Evolutionary conservation across 2,329 filamentous ascomycete species (phyloP).

Genomic region (Colletotrichum neosansevieriae): DNA sequence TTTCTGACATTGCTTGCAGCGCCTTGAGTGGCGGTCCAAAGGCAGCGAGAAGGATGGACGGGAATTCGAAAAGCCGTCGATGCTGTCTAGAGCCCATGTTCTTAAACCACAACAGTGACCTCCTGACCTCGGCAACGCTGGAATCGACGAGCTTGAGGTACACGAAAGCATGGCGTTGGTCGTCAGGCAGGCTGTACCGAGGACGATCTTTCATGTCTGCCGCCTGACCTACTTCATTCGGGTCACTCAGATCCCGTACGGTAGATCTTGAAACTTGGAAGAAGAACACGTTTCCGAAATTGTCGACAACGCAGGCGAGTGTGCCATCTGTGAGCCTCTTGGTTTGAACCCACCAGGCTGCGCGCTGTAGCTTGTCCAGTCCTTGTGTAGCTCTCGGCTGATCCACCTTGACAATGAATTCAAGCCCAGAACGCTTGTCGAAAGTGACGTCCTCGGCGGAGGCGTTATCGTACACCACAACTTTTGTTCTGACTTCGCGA

Average conservation of each 20-base stretch:
- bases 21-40: constrained; percentile 69
- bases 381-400: constrained; percentile 53
- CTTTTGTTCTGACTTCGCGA: constrained; percentile 46
- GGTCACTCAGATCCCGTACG: constrained; percentile 39
- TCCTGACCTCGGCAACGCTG: constrained; percentile 39
- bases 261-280: constrained; percentile 53
- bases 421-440: constrained; percentile 54
- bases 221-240: constrained; percentile 2
- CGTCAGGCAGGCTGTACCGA: constrained; percentile 48
- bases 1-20: constrained; percentile 64
- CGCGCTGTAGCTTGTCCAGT: constrained; percentile 47
- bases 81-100: constrained; percentile 31
- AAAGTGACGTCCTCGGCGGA: constrained; percentile 50
- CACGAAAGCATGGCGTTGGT: constrained; percentile 47
- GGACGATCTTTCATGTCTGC: neutral
- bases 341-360: constrained; percentile 63
- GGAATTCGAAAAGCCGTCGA: constrained; percentile 69
- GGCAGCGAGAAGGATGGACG: constrained; percentile 67
- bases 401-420: constrained; percentile 57
- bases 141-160: constrained; percentile 48
- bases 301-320: constrained; percentile 62
- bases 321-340: constrained; percentile 62
- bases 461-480: constrained; percentile 17
- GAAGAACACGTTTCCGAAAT: constrained; percentile 54
- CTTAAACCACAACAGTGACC: constrained; percentile 49